phyloP scores from a whole-genome alignment of 2,329 filamentous ascomycete genomes.

The Neonectria sp. region DNA sequence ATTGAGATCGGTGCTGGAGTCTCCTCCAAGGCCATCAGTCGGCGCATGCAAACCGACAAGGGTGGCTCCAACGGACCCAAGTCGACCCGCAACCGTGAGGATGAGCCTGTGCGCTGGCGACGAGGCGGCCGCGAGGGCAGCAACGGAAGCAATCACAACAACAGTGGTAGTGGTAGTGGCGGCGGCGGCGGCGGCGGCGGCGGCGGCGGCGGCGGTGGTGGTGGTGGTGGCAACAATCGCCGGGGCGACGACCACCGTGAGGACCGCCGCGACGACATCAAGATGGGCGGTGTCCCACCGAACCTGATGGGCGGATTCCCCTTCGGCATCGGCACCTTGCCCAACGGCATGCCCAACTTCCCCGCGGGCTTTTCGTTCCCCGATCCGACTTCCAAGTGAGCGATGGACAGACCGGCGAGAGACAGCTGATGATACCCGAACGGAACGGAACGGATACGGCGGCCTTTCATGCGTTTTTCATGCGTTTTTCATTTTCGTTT shows the following conservation, averaged over 20 bases:
- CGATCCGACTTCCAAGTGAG: slow-evolving; percentile 47
- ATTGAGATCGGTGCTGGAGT: slow-evolving; percentile 99
- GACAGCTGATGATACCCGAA: slow-evolving; percentile 31
- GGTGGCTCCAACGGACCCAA: slow-evolving; percentile 76
- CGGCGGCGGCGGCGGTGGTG: slow-evolving; percentile 35
- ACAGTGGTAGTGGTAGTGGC: slow-evolving; percentile 12
- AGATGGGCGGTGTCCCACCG: slow-evolving; percentile 36
- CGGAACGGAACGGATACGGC: slow-evolving; percentile 19
- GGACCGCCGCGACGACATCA: slow-evolving; percentile 38
- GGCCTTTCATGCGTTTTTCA: slow-evolving; percentile 13
- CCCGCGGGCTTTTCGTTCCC: slow-evolving; percentile 58
- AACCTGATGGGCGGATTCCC: slow-evolving; percentile 51
- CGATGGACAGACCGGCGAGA: slow-evolving; percentile 20
- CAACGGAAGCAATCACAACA: slow-evolving; percentile 35
- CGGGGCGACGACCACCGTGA: slow-evolving; percentile 34
- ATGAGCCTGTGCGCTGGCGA: slow-evolving; percentile 53
- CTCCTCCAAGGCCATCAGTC: slow-evolving; percentile 88
- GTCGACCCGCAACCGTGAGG: slow-evolving; percentile 66
- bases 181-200: slow-evolving; percentile 34
- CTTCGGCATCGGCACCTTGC: slow-evolving; percentile 58
- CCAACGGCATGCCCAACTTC: slow-evolving; percentile 61
- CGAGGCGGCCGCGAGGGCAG: slow-evolving; percentile 52
- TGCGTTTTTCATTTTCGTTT: not conserved
- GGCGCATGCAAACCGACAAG: slow-evolving; percentile 79
- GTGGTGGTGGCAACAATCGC: slow-evolving; percentile 37